Conservation (phyloP, 2,329 filamentous ascomycete genomes). For the Paraconiothyrium sp. region DNA sequence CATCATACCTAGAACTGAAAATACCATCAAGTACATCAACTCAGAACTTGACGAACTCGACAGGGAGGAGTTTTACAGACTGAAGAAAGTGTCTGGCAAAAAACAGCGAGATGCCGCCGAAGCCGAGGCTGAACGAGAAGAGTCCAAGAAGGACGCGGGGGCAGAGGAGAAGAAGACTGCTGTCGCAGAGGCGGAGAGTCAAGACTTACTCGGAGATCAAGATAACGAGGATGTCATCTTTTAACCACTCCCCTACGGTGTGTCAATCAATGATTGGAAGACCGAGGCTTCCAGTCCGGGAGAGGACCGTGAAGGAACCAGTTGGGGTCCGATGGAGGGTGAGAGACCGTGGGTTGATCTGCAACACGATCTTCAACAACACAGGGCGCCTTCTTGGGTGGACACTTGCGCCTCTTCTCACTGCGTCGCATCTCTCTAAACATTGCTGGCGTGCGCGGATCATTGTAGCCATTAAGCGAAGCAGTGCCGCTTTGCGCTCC, state of each 20-base stretch:
- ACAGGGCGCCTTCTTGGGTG: neutral
- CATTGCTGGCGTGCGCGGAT: neutral
- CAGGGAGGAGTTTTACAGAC: conserved; percentile 94
- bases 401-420: neutral
- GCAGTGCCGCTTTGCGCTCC: no score
- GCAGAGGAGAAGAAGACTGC: conserved; percentile 18
- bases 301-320: no score
- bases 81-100: conserved; percentile 90
- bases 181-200: conserved; percentile 54
- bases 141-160: conserved; percentile 44
- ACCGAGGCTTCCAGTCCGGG: no score
- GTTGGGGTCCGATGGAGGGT: neutral
- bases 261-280: no score
- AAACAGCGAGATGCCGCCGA: conserved; percentile 64
- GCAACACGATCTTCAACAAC: neutral
- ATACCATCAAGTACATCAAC: conserved; percentile 99
- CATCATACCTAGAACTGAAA: conserved; percentile 97
- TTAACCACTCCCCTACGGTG: conserved; percentile 47
- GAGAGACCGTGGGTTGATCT: neutral
- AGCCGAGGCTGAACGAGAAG: conserved; percentile 54
- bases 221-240: conserved; percentile 91
- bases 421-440: no score
- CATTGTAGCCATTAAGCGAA: neutral
- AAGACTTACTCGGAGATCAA: conserved; percentile 76
- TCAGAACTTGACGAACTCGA: conserved; percentile 97